Evolutionary conservation across 768 basidiomycete genomes (phyloP).

Genomic region (Leccinum longicurvipes): DNA sequence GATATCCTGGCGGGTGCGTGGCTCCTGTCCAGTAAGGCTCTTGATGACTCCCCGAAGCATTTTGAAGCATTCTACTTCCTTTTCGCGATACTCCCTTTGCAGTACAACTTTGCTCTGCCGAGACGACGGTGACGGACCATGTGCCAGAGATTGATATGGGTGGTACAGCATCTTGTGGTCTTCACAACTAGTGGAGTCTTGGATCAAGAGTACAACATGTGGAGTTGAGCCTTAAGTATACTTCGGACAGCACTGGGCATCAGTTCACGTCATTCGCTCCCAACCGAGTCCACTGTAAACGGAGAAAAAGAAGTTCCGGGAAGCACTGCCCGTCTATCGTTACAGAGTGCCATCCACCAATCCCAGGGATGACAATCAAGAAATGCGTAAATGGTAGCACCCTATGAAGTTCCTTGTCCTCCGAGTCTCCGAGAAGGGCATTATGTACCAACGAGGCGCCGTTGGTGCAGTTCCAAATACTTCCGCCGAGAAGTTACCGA

Average conservation of each 20-base stretch:
- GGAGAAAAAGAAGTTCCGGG: background rate
- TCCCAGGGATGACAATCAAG: background rate
- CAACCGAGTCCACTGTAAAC: background rate
- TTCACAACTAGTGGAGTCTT: background rate
- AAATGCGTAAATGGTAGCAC: too few relatives aligned
- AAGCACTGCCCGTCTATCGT: background rate
- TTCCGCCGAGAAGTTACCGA: too few relatives aligned
- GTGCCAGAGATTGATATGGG: background rate
- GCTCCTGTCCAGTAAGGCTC: slow-evolving; percentile 10
- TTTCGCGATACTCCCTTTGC: slow-evolving; percentile 25
- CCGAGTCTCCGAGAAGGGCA: too few relatives aligned
- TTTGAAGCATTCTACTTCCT: slow-evolving; percentile 17
- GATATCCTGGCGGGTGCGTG: slow-evolving; percentile 17
- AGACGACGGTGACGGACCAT: background rate
- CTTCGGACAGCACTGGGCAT: background rate
- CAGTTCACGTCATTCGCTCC: background rate
- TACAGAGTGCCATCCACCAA: background rate
- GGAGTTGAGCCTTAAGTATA: background rate
- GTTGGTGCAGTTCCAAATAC: too few relatives aligned
- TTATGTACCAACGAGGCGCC: too few relatives aligned
- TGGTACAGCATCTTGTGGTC: background rate
- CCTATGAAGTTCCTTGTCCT: background rate
- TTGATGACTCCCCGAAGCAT: slow-evolving; percentile 15
- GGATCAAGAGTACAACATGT: background rate
- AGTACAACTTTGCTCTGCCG: slow-evolving; percentile 10